phyloP scores from a whole-genome alignment of 176 grass and related monocot genomes.

The Avena atlantica region DNA sequence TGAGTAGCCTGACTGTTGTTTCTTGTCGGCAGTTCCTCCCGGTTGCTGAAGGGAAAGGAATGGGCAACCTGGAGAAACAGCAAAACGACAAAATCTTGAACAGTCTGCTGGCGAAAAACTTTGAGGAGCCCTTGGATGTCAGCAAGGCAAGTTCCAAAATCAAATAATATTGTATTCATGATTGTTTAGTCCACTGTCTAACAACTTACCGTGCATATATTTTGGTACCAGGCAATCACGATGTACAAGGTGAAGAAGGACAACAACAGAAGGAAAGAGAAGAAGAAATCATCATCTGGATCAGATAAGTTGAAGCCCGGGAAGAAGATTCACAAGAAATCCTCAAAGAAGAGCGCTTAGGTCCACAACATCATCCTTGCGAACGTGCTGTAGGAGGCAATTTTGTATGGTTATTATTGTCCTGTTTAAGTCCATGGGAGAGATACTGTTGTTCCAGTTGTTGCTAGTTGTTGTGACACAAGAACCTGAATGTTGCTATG shows the following conservation, averaged over 20 bases:
- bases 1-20: neutral
- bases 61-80: constrained; percentile 66
- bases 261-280: constrained; percentile 71
- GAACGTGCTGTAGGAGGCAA: constrained; percentile 14
- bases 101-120: constrained; percentile 63
- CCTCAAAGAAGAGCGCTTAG: constrained; percentile 67
- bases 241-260: constrained; percentile 91
- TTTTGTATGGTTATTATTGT: constrained; percentile 30
- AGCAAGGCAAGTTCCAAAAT: constrained; percentile 64
- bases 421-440: constrained; percentile 33
- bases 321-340: constrained; percentile 72
- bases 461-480: constrained; percentile 20
- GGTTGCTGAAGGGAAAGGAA: constrained; percentile 79
- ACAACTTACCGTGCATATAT: too few relatives aligned
- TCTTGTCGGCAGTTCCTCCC: constrained; percentile 65
- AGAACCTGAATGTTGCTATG: constrained; percentile 30
- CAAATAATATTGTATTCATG: neutral
- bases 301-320: constrained; percentile 64
- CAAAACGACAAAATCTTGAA: constrained; percentile 83
- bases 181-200: constrained; percentile 30
- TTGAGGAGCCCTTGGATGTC: constrained; percentile 70
- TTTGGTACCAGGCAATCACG: constrained; percentile 69
- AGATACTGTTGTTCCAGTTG: constrained; percentile 37
- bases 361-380: constrained; percentile 6
- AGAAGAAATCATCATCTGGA: constrained; percentile 36